These are phyloP conservation scores for Mortierella antarctica DNA, from an alignment of 192 early-diverging fungal species.

Conservation along the genomic window DNA sequence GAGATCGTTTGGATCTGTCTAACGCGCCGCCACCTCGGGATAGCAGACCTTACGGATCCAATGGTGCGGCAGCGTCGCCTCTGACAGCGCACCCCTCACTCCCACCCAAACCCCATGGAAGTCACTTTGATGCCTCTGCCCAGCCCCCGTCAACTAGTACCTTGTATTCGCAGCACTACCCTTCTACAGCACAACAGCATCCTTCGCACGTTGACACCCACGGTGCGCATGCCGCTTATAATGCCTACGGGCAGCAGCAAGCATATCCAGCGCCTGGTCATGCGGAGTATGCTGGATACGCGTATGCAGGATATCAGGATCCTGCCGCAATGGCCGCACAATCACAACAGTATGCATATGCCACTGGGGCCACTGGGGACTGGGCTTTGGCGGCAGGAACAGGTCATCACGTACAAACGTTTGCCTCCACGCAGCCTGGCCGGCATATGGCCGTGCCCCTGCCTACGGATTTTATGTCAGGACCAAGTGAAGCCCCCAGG, in stretches of 20 bases:
- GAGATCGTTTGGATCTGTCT: slow-evolving; percentile 27
- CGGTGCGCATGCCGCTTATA: slow-evolving; percentile 25
- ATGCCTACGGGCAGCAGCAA: slow-evolving; percentile 24
- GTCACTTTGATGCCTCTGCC: slow-evolving; percentile 49
- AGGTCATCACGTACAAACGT: slow-evolving; percentile 42
- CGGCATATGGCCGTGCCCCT: slow-evolving; percentile 63
- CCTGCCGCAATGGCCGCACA: slow-evolving; percentile 19
- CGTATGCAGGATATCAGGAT: slow-evolving; percentile 53
- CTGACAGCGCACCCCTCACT: slow-evolving; percentile 39
- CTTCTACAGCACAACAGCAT: slow-evolving; percentile 43
- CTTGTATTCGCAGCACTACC: slow-evolving; percentile 45
- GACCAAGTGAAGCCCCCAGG: slow-evolving; percentile 60
- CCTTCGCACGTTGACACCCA: slow-evolving; percentile 29
- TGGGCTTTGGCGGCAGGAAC: slow-evolving; percentile 43
- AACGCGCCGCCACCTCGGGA: slow-evolving; percentile 47
- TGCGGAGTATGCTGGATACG: slow-evolving; percentile 41
- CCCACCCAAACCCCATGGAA: slow-evolving; percentile 48
- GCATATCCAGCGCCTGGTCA: slow-evolving; percentile 27
- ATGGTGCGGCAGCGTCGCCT: slow-evolving; percentile 36
- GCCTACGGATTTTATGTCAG: slow-evolving; percentile 68
- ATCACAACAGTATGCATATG: slow-evolving; percentile 31
- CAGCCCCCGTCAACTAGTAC: slow-evolving; percentile 16
- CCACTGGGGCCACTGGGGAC: slow-evolving; percentile 22
- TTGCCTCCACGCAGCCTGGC: slow-evolving; percentile 55
- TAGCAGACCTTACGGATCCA: slow-evolving; percentile 37